Conservation (phyloP, 495 filamentous ascomycete species). For the Penicillium manginii region DNA sequence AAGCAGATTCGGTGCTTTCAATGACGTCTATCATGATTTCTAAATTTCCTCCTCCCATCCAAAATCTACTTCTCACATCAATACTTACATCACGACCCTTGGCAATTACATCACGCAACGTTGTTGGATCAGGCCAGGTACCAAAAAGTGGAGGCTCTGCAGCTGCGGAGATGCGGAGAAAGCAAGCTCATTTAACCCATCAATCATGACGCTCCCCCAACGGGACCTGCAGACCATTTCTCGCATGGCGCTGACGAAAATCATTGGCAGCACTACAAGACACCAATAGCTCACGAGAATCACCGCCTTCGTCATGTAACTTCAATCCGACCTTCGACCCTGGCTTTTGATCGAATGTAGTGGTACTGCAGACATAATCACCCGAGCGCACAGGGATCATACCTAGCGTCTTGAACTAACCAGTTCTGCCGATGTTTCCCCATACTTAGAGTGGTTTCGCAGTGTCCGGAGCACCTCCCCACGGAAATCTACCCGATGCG, state of each 20-base stretch:
- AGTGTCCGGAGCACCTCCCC: slow-evolving; percentile 21
- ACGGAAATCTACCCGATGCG: slow-evolving; percentile 26
- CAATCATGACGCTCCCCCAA: slow-evolving; percentile 19
- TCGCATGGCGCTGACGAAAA: slow-evolving; percentile 12
- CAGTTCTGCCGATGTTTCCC: slow-evolving; percentile 22
- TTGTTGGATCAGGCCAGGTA: neutral
- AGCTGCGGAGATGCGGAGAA: slow-evolving; percentile 19
- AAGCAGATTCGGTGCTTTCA: too few relatives aligned
- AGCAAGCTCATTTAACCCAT: slow-evolving; percentile 19
- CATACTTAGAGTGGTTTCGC: slow-evolving; percentile 3
- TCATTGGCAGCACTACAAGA: neutral
- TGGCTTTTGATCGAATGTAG: neutral
- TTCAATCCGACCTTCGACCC: neutral
- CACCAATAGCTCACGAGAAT: neutral
- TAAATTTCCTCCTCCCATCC: too few relatives aligned
- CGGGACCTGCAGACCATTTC: neutral
- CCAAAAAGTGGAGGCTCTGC: slow-evolving; percentile 21
- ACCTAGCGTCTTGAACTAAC: slow-evolving; percentile 4
- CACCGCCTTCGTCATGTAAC: too few relatives aligned
- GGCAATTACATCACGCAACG: neutral
- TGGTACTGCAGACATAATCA: neutral
- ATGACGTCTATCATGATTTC: too few relatives aligned
- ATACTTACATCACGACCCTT: neutral
- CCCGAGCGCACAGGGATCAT: neutral
- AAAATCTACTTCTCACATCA: neutral